Evolutionary conservation across 176 grass and related monocot species (phyloP), one percentile per base, ranked within the genome.

Genomic region (Canna indica): DNA sequence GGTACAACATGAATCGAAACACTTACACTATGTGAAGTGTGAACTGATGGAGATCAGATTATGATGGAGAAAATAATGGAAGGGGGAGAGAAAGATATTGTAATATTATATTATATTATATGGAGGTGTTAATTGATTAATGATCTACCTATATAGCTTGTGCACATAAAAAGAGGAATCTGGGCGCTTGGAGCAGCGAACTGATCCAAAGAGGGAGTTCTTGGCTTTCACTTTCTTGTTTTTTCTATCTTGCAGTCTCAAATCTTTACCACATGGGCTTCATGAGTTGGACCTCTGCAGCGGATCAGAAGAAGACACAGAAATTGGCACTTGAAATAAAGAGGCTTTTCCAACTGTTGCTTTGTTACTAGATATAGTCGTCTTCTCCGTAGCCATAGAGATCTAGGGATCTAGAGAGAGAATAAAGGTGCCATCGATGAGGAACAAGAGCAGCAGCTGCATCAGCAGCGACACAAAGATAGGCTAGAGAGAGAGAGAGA

Each of bases 281-380:
- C 17, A 44, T 44, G 41, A 54, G 20, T 54, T 54, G 50, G 50
- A 54, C 18, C 50, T 54, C 50, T 54, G 50, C 50, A 7, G 18
- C 50, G 50, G 50, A n/a, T 54, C 50, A 54, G 50, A 54, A 54
- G 50, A 54, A 54, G 50, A 54, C 50, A 54, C 16, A 54, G 18
- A 6, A 54, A 54, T 24, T 54, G 50, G 50, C 14, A 54, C 50
- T 54, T 5, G 22, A 54, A 54, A 54, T 54, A 54, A 54, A 54
- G 50, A n/a, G 50, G 7, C 50, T 54, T 54, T 54, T 44, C 41
- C 41, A 44, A 44, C 41, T 44, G 41, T 44, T 44, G 41, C 41
- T 44, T 44, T 44, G 41, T 44, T 44, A 10, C 41, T 11, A 11
- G 9, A 44, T 10, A 44, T 44, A 44, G 41, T 54, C 15, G 14